Evolutionary conservation across 352 stramenopile genomes (phyloP).

Genomic region (Pythium vanterpoolii): DNA sequence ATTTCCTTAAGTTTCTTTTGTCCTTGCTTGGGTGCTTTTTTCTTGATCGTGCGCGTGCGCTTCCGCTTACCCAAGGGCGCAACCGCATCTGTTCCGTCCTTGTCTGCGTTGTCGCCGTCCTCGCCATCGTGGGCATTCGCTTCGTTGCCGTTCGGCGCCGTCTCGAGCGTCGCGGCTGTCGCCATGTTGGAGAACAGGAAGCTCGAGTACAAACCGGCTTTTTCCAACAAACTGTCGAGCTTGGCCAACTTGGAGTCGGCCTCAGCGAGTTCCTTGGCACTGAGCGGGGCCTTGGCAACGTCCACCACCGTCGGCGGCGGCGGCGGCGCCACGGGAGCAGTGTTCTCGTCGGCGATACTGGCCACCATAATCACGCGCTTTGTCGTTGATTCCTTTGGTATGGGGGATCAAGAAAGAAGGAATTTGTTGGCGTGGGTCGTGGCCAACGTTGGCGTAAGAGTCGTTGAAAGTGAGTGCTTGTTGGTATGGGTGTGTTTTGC

Average conservation of each 20-base stretch:
- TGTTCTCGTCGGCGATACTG: slow-evolving; percentile 32
- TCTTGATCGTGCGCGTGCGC: slow-evolving; percentile 21
- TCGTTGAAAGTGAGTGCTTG: not conserved
- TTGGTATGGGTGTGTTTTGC: not conserved
- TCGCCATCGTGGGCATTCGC: slow-evolving; percentile 18
- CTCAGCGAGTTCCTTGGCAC: slow-evolving; percentile 29
- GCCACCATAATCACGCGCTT: too few relatives aligned
- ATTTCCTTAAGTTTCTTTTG: slow-evolving; percentile 72
- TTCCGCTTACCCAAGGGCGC: slow-evolving; percentile 40
- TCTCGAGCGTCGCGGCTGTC: slow-evolving; percentile 43
- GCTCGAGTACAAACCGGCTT: slow-evolving; percentile 84
- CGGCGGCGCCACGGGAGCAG: slow-evolving; percentile 23
- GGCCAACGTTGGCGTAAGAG: slow-evolving; percentile 3
- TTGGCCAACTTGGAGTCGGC: slow-evolving; percentile 71
- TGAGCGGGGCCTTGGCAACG: not conserved
- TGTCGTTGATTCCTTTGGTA: not conserved
- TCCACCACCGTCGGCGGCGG: slow-evolving; percentile 6
- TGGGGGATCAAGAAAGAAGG: not conserved
- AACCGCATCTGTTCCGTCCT: not conserved
- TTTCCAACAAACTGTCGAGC: slow-evolving; percentile 85
- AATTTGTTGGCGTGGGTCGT: not conserved
- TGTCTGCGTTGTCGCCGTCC: slow-evolving; percentile 21
- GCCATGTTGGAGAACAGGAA: slow-evolving; percentile 88
- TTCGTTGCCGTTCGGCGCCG: not conserved
- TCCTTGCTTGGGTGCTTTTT: slow-evolving; percentile 33